Percentiles rank a stretch among this genome's conserved stretches.
These are phyloP conservation scores for Lepidium aucheri DNA, from an alignment of 345 rosid species.

Conservation along the genomic window DNA sequence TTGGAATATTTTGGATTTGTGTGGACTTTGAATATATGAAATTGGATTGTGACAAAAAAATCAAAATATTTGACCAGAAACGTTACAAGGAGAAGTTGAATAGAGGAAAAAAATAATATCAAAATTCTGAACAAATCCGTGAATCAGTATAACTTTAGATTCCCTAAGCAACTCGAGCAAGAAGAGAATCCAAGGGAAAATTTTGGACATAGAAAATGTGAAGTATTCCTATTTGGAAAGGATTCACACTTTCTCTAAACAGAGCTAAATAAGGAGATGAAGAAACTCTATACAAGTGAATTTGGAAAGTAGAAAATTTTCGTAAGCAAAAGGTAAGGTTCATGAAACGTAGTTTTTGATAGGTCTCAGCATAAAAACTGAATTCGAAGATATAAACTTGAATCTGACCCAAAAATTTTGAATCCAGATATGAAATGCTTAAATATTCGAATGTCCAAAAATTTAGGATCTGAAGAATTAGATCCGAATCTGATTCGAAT, in stretches of 20 bases:
- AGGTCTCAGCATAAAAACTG: too few relatives aligned
- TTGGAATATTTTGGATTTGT: neutral
- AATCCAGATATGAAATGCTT: too few relatives aligned
- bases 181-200: neutral
- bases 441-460: too few relatives aligned
- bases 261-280: neutral
- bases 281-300: too few relatives aligned
- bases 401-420: too few relatives aligned
- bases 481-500: too few relatives aligned
- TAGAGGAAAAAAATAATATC: neutral
- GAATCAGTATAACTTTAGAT: neutral
- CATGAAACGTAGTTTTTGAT: too few relatives aligned
- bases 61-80: neutral
- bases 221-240: neutral
- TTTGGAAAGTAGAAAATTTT: neutral
- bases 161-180: neutral
- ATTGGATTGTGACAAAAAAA: neutral
- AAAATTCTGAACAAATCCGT: neutral
- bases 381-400: too few relatives aligned
- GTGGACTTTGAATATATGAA: conserved; percentile 1
- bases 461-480: too few relatives aligned
- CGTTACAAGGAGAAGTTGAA: neutral
- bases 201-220: neutral
- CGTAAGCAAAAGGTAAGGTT: too few relatives aligned
- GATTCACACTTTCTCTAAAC: neutral